Conservation (phyloP, 148 eudicot species). For the Selenicereus undatus region DNA sequence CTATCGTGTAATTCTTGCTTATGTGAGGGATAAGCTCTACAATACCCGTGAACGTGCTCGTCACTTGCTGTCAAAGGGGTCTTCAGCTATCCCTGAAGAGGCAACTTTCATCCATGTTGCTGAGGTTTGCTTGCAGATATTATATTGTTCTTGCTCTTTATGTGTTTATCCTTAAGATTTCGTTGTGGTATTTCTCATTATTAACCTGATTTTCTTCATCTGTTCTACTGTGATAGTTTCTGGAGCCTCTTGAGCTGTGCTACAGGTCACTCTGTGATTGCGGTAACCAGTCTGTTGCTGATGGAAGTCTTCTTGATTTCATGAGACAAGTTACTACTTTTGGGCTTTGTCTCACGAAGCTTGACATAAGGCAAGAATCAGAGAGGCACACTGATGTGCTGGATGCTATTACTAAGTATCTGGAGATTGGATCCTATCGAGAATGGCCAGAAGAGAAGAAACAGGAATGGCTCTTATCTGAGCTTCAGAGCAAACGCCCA, state of each 20-base stretch:
- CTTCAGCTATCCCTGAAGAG: conserved; percentile 67
- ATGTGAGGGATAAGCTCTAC: conserved; percentile 83
- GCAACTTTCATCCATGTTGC: conserved; percentile 58
- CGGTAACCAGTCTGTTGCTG: conserved; percentile 80
- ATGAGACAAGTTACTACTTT: conserved; percentile 89
- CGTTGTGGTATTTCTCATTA: neutral
- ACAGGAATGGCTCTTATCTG: conserved; percentile 89
- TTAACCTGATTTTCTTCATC: neutral
- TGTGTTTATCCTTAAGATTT: neutral
- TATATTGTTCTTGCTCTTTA: neutral
- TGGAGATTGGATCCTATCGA: conserved; percentile 71
- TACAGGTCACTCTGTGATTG: conserved; percentile 79
- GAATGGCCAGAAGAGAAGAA: conserved; percentile 81
- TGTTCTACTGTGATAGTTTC: conserved; percentile 43
- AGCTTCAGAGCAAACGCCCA: conserved; percentile 82
- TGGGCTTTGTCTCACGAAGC: conserved; percentile 84
- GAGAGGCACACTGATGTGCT: conserved; percentile 86
- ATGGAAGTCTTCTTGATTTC: conserved; percentile 95
- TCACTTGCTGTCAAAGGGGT: conserved; percentile 51
- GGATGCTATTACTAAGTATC: conserved; percentile 72
- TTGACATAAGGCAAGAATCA: conserved; percentile 96
- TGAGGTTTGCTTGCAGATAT: conserved; percentile 37
- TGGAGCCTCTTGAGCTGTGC: conserved; percentile 97
- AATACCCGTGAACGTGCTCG: conserved; percentile 83
- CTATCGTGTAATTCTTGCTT: conserved; percentile 86